Percentiles rank a stretch among this genome's conserved stretches.
Evolutionary conservation across 140 eudicot genomes (phyloP).

Genomic region (Ambrosia hybrid): DNA sequence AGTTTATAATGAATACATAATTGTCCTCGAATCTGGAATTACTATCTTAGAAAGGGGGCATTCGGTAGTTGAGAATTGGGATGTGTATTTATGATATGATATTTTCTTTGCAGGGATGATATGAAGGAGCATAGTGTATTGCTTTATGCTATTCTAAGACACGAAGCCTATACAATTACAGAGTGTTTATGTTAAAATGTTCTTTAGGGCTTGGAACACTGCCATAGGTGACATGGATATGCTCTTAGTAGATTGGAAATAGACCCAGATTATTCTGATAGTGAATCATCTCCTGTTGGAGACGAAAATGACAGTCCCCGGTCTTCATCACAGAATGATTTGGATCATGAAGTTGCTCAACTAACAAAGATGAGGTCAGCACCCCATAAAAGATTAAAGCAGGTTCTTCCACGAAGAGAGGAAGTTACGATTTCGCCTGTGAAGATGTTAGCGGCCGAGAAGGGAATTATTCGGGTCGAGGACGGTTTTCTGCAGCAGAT

Average conservation of each 20-base stretch:
- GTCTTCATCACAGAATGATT: slow-evolving; percentile 18
- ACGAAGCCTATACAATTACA: slow-evolving; percentile 4
- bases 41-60: background rate
- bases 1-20: slow-evolving; percentile 2
- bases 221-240: slow-evolving; percentile 58
- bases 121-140: slow-evolving; percentile 32
- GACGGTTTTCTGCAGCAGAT: slow-evolving; percentile 77
- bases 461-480: slow-evolving; percentile 74
- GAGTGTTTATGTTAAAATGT: slow-evolving; percentile 43
- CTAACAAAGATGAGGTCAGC: slow-evolving; percentile 61
- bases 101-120: slow-evolving; percentile 38
- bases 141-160: slow-evolving; percentile 18
- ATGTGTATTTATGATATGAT: slow-evolving; percentile 18
- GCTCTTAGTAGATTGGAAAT: slow-evolving; percentile 66
- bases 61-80: slow-evolving; percentile 1
- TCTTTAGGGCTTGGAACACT: slow-evolving; percentile 38
- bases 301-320: slow-evolving; percentile 28
- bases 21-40: slow-evolving; percentile 1
- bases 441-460: slow-evolving; percentile 84
- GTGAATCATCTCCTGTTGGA: slow-evolving; percentile 38
- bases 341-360: slow-evolving; percentile 85
- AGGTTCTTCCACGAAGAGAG: slow-evolving; percentile 41
- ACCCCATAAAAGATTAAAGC: slow-evolving; percentile 58
- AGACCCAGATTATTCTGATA: slow-evolving; percentile 50
- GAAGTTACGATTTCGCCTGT: slow-evolving; percentile 57